Evolutionary conservation across 1,284 basidiomycete species (phyloP).

Genomic region (Chalciporus piperatoides): DNA sequence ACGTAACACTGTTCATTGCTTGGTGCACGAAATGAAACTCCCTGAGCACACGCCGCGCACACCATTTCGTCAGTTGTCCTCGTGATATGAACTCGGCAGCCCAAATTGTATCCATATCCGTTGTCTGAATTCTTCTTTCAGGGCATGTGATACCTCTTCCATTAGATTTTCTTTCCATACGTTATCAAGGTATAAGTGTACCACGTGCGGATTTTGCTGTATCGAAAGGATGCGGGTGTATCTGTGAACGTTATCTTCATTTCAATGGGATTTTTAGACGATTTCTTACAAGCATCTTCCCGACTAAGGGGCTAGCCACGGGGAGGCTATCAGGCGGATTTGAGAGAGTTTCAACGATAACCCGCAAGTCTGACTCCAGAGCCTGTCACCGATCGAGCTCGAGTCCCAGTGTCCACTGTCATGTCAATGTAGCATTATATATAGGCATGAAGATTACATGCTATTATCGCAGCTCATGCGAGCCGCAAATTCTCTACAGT

Average conservation of each 20-base stretch:
- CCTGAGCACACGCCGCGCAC: neutral
- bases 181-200: neutral
- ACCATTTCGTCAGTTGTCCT: neutral
- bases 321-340: no score
- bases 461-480: conserved; percentile 14
- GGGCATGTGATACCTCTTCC: neutral
- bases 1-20: conserved; percentile 26
- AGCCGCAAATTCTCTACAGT: conserved; percentile 22
- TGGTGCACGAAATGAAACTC: conserved; percentile 8
- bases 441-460: neutral
- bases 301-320: neutral
- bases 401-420: neutral
- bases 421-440: neutral
- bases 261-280: neutral
- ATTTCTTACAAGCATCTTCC: neutral
- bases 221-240: no score
- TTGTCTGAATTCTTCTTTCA: neutral
- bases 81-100: neutral
- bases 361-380: neutral
- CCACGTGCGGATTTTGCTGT: neutral
- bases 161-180: neutral
- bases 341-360: neutral
- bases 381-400: neutral
- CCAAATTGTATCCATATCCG: neutral
- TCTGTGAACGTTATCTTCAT: neutral